Conservation (phyloP, 805 yeast genomes). For the Sugiyamaella americana region DNA sequence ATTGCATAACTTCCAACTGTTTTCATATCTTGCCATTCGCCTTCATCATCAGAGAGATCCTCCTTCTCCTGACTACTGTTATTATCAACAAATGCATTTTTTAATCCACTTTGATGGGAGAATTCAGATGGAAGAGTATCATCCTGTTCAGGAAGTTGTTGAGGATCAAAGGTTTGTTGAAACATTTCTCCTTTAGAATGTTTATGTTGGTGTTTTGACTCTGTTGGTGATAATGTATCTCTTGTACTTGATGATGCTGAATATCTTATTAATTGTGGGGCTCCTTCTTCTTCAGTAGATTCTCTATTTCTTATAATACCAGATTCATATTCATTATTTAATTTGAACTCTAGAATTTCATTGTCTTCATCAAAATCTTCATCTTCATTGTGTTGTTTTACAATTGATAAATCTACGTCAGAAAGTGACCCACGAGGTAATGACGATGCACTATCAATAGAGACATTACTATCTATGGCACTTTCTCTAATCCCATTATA, state of each 20-base stretch:
- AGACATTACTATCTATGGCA: too few species aligned
- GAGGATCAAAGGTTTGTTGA: not conserved
- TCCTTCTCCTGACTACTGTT: not conserved
- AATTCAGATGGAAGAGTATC: constrained; percentile 21
- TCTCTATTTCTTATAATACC: constrained; percentile 21
- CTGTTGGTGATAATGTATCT: not conserved
- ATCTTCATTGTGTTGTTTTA: not conserved
- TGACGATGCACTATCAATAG: too few species aligned
- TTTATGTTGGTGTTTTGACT: not conserved
- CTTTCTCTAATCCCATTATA: too few species aligned
- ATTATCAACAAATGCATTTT: constrained; percentile 5
- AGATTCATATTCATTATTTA: constrained; percentile 24
- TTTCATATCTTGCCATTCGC: constrained; percentile 81
- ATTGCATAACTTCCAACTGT: constrained; percentile 70
- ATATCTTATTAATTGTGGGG: constrained; percentile 20
- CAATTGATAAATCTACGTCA: not conserved
- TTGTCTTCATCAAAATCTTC: constrained; percentile 21
- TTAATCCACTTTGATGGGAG: constrained; percentile 12
- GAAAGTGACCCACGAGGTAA: too few species aligned
- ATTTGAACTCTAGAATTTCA: constrained; percentile 35
- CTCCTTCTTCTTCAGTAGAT: constrained; percentile 13
- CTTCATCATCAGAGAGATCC: constrained; percentile 18
- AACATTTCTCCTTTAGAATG: not conserved
- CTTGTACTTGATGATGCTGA: constrained; percentile 9
- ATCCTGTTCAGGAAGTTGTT: constrained; percentile 1